Conservation (phyloP, 1,284 basidiomycete genomes). For the Wolfiporia cocos region DNA sequence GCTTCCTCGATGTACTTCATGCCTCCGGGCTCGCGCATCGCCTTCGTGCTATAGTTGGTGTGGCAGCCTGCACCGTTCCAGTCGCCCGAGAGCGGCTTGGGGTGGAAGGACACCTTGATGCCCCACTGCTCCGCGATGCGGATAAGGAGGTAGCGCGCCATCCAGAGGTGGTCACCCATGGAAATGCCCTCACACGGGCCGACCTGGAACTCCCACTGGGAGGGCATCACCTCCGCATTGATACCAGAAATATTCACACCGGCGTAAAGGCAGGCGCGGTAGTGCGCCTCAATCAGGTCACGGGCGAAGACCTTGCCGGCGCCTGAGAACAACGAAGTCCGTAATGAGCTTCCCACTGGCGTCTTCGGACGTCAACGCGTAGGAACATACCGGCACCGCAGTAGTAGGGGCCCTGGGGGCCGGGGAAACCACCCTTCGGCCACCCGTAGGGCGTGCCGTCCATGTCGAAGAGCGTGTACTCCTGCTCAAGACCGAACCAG, state of each 20-base stretch:
- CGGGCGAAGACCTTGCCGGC: slow-evolving; percentile 97
- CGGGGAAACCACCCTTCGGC: slow-evolving; percentile 99
- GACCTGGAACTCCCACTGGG: slow-evolving; percentile 99
- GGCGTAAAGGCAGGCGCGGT: slow-evolving; percentile 94
- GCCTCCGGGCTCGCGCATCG: slow-evolving; percentile 91
- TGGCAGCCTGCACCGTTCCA: slow-evolving; percentile 99
- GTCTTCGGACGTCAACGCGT: slow-evolving; percentile 10
- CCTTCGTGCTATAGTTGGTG: slow-evolving; percentile 91
- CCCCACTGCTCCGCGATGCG: slow-evolving; percentile 98
- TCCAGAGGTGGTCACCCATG: slow-evolving; percentile 99
- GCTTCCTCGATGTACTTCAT: slow-evolving; percentile 93
- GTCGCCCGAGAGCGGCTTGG: slow-evolving; percentile 95
- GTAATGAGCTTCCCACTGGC: slow-evolving; percentile 3
- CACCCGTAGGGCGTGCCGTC: slow-evolving; percentile 93
- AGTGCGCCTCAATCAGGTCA: slow-evolving; percentile 99
- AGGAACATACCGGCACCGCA: slow-evolving; percentile 88
- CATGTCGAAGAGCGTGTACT: slow-evolving; percentile 96
- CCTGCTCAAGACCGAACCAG: slow-evolving; percentile 99
- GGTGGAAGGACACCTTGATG: slow-evolving; percentile 98
- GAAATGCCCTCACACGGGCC: slow-evolving; percentile 96
- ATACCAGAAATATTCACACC: slow-evolving; percentile 99
- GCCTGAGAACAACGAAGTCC: slow-evolving; percentile 38
- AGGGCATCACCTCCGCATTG: slow-evolving; percentile 99
- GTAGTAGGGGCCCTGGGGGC: slow-evolving; percentile 99
- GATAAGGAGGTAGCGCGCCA: slow-evolving; percentile 90